phyloP scores from a whole-genome alignment of 169 alveolate genomes.

The Plasmodium gonderi region DNA sequence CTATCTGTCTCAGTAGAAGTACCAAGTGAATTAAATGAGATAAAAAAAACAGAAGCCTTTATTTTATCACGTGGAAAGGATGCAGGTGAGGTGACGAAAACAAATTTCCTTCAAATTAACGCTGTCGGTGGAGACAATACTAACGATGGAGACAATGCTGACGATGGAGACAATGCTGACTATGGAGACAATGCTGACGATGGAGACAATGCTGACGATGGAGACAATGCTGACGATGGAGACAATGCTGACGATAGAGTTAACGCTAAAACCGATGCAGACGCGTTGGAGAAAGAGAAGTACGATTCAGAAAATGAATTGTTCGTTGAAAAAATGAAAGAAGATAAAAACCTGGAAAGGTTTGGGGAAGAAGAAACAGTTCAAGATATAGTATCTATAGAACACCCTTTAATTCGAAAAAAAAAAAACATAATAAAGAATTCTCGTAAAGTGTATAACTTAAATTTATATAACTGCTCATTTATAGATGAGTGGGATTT shows the following conservation, averaged over 20 bases:
- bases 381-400: background rate
- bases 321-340: conserved; percentile 14
- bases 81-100: background rate
- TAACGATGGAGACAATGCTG: background rate
- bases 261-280: background rate
- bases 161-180: background rate
- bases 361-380: conserved; percentile 2
- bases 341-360: conserved; percentile 38
- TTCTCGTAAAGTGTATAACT: conserved; percentile 60
- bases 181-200: background rate
- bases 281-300: background rate
- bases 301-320: background rate
- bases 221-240: background rate
- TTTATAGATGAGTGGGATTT: conserved; percentile 73
- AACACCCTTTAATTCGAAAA: conserved; percentile 23
- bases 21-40: background rate
- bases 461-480: conserved; percentile 58
- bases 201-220: background rate
- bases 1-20: conserved; percentile 15
- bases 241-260: background rate
- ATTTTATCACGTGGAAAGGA: background rate
- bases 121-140: background rate
- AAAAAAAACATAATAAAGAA: conserved; percentile 48
- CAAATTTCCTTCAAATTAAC: background rate
- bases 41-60: background rate